Conservation (phyloP, 371 early-diverging fungal species). For the Gilbertella persicaria region DNA sequence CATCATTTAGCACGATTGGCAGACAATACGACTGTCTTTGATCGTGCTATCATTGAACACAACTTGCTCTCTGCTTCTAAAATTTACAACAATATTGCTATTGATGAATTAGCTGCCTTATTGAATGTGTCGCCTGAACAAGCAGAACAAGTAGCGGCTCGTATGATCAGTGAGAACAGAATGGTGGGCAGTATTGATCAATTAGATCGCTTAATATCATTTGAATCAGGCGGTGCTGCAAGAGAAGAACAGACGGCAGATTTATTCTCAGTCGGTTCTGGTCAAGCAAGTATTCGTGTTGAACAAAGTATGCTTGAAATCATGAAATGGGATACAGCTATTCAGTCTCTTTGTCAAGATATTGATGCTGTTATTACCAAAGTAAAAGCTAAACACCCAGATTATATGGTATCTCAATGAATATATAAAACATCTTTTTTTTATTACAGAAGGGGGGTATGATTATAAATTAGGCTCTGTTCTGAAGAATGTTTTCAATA, state of each 20-base stretch:
- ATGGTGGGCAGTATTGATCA: constrained; percentile 92
- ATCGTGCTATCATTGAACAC: constrained; percentile 93
- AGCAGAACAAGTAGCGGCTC: constrained; percentile 83
- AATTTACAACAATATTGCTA: constrained; percentile 88
- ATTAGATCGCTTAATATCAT: constrained; percentile 79
- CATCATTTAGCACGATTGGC: constrained; percentile 78
- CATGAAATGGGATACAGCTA: constrained; percentile 62
- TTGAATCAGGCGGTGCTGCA: constrained; percentile 67
- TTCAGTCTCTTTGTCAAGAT: constrained; percentile 62
- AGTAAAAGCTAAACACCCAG: constrained; percentile 60
- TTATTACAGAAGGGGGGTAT: neutral
- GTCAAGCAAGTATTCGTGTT: constrained; percentile 28
- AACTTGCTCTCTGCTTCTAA: constrained; percentile 85
- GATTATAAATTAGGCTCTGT: constrained; percentile 3
- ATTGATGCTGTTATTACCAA: constrained; percentile 56
- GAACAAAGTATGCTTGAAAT: constrained; percentile 53
- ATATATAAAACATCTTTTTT: neutral
- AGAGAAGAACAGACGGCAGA: constrained; percentile 26
- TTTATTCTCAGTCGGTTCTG: constrained; percentile 30
- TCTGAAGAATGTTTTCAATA: constrained; percentile 48
- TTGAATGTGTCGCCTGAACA: constrained; percentile 75
- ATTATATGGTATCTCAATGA: constrained; percentile 30
- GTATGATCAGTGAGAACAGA: constrained; percentile 90
- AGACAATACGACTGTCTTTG: constrained; percentile 83
- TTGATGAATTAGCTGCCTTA: constrained; percentile 79